These are phyloP conservation scores for Aspergillus ochraceus DNA, from an alignment of 2,329 filamentous ascomycete genomes.

Conservation along the genomic window DNA sequence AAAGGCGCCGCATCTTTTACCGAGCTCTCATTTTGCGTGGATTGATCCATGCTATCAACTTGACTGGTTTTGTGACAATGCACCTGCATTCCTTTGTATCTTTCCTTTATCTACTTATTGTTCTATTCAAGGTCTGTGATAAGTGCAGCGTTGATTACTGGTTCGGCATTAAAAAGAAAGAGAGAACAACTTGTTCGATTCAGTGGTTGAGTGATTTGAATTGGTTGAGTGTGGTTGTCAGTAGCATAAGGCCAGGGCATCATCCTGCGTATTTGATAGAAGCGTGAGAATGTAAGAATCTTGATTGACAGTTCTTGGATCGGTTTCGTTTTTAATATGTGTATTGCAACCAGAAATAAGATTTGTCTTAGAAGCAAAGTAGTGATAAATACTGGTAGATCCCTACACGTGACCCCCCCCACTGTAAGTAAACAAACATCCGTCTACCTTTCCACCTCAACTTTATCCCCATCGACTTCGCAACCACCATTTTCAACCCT, in stretches of 20 bases:
- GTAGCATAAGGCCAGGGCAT: slow-evolving; percentile 16
- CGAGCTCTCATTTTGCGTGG: slow-evolving; percentile 13
- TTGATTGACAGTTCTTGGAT: slow-evolving; percentile 1
- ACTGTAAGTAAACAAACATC: not conserved
- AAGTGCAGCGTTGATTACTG: slow-evolving; percentile 13
- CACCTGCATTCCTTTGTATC: slow-evolving; percentile 21
- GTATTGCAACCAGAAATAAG: no score
- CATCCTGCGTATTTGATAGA: slow-evolving; percentile 17
- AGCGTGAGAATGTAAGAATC: slow-evolving; percentile 21
- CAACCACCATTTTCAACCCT: no score
- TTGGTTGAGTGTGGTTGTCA: slow-evolving; percentile 30
- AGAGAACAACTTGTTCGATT: slow-evolving; percentile 30
- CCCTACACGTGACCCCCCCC: not conserved
- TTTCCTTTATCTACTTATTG: slow-evolving; percentile 6
- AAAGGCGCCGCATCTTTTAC: slow-evolving; percentile 24
- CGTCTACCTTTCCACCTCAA: no score
- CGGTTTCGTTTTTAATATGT: no score
- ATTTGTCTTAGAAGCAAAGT: no score
- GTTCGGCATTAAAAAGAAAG: slow-evolving; percentile 37
- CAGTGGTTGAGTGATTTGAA: slow-evolving; percentile 31
- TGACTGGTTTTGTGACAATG: slow-evolving; percentile 20
- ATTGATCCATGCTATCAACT: slow-evolving; percentile 19
- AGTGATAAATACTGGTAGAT: no score
- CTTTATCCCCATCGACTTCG: no score
- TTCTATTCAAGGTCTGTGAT: slow-evolving; percentile 8